Base-by-base conservation (phyloP, 768 basidiomycete genomes). In the Fomitopsis serialis region DNA sequence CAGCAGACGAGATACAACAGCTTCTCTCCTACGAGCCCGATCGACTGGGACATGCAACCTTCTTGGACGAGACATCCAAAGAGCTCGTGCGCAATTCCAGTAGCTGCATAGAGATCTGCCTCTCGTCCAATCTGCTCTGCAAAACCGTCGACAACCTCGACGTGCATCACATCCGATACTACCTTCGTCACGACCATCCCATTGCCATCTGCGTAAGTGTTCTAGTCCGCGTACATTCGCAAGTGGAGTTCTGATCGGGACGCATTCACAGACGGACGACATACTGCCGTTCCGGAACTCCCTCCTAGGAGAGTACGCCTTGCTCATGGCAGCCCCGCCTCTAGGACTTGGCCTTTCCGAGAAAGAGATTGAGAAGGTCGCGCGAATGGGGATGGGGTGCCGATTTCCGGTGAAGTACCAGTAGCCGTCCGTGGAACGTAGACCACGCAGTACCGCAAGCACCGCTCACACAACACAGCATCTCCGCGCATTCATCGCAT, bases 21-120 rank as follows among this genome's bases (percentile, higher is more conserved):
- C 70, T 92, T 12, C 76, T 92, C 0, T 78, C 79, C 1, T 84
- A 76, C 66, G 66, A 68, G 21, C 90, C 90, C 0, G 74, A 84
- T 48, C 74, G 91, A 42, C 71, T 93, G 0, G 87, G 91, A 0
- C 91, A 93, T 55, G 91, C 88, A 2, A 92, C 91, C 0, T 92
- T 87, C 68, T 75, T 94, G 22, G 72, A 82, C 54, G 78, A 79
- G 2, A 79, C 80, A 44, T 79, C 81, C 0, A 78, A 79, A 55
- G 66, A 71, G 1, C 63, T 83, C 37, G 86, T 90, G 8, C 68
- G 79, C 50, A 62, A 72, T 23, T 76, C 80, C 35, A 78, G 78
- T 42, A 77, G 74, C 21, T 81, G 81, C 63, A 78, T 92, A 37
- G 91, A 93, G 67, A 84, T 93, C 42, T 93, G 91, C 64, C 74